A percentile compares a stretch with the other conserved stretches of the same genome.
phyloP scores from a whole-genome alignment of 768 basidiomycete species.

The Mycena belliarum region DNA sequence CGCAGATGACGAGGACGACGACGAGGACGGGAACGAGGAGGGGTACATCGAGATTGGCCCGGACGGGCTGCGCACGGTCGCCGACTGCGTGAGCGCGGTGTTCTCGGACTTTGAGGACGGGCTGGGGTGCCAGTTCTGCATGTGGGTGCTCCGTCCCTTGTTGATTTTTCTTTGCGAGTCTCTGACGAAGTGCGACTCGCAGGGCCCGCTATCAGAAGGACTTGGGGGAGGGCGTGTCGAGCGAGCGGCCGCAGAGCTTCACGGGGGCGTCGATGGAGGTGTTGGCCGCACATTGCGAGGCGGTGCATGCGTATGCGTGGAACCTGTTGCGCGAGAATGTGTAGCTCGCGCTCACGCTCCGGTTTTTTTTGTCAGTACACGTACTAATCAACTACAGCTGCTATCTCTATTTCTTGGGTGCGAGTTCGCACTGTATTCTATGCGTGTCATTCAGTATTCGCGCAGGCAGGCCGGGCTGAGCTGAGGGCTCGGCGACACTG shows the following conservation, averaged over 20 bases:
- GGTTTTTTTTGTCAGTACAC: not conserved
- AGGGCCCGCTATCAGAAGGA: constrained; percentile 40
- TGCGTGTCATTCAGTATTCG: no score
- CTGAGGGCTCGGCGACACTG: no score
- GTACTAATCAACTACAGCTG: not conserved
- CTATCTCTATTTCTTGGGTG: no score
- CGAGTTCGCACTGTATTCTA: no score
- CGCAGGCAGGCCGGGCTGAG: no score
- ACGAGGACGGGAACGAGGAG: constrained; percentile 37
- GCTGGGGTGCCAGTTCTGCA: constrained; percentile 48
- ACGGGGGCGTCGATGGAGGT: constrained; percentile 39
- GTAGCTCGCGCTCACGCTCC: not conserved
- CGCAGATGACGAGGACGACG: constrained; percentile 22
- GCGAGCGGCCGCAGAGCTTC: constrained; percentile 37
- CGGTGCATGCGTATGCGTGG: constrained; percentile 53
- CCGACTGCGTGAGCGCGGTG: constrained; percentile 45
- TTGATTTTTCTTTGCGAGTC: not conserved
- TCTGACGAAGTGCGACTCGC: not conserved
- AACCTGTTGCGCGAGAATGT: constrained; percentile 33
- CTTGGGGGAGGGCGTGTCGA: constrained; percentile 13
- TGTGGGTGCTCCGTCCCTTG: constrained; percentile 37
- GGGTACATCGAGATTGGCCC: constrained; percentile 37
- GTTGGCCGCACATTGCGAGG: constrained; percentile 49
- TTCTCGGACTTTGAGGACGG: constrained; percentile 31
- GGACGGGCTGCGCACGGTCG: constrained; percentile 41